Percentiles rank a stretch among this genome's conserved stretches.
Conservation (phyloP, 2,329 filamentous ascomycete genomes). For the Aspergillus ustus region DNA sequence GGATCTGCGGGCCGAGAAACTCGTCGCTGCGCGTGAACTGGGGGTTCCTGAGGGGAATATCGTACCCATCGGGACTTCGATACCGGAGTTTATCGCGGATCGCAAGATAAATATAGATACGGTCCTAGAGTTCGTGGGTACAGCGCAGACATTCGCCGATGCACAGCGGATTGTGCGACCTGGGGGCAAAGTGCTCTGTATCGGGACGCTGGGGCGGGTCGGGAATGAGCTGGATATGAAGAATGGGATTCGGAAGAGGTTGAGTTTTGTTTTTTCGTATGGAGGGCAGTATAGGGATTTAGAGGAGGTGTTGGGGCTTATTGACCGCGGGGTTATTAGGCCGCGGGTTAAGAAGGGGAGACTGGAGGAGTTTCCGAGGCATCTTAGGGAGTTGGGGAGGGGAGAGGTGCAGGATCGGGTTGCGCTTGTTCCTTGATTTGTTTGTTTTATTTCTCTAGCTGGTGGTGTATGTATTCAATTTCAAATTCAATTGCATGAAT, state of each 20-base stretch:
- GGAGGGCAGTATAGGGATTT: slow-evolving; percentile 49
- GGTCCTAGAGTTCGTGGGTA: slow-evolving; percentile 42
- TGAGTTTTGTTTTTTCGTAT: slow-evolving; percentile 51
- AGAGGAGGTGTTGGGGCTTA: slow-evolving; percentile 31
- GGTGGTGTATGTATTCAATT: not conserved
- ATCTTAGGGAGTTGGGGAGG: slow-evolving; percentile 40
- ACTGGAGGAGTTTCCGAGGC: slow-evolving; percentile 39
- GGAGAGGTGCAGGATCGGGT: slow-evolving; percentile 39
- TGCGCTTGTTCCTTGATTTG: slow-evolving; percentile 12
- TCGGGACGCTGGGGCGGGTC: slow-evolving; percentile 45
- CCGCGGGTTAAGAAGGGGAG: slow-evolving; percentile 41
- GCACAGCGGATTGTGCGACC: slow-evolving; percentile 34
- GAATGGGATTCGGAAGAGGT: slow-evolving; percentile 48
- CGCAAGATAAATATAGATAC: slow-evolving; percentile 34
- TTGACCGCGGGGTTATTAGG: slow-evolving; percentile 38
- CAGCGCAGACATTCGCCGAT: slow-evolving; percentile 44
- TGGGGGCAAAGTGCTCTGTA: slow-evolving; percentile 41
- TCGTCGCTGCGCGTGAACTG: slow-evolving; percentile 33
- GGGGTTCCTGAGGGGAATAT: slow-evolving; percentile 39
- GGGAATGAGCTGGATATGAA: slow-evolving; percentile 53
- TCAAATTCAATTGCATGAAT: not conserved
- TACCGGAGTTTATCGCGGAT: slow-evolving; percentile 35
- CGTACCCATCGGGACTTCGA: slow-evolving; percentile 33
- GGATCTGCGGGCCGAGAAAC: slow-evolving; percentile 39
- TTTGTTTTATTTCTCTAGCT: too few species aligned